Evolutionary conservation across 2,329 filamentous ascomycete species (phyloP).

Genomic region (Colletotrichum somersetense): DNA sequence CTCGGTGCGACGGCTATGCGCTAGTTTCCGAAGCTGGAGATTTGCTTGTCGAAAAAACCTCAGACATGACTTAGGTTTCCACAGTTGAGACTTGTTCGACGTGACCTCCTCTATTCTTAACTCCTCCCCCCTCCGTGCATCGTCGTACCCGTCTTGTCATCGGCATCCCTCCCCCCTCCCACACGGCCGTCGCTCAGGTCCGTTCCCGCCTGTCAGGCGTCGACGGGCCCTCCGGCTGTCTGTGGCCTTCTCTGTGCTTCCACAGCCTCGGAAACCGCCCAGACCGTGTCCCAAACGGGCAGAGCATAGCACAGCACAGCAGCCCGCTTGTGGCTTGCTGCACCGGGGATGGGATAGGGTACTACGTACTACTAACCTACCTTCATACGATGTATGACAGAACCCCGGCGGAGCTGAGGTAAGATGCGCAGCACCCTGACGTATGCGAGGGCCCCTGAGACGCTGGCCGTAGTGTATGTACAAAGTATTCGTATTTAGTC

Average conservation of each 20-base stretch:
- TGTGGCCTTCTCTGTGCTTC: constrained; percentile 41
- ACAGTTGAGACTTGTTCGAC: constrained; percentile 22
- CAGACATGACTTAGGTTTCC: constrained; percentile 22
- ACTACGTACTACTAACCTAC: too few species aligned
- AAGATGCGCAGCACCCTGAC: constrained; percentile 34
- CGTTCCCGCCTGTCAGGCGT: constrained; percentile 32
- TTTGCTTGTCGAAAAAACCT: constrained; percentile 1
- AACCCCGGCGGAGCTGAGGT: constrained; percentile 34
- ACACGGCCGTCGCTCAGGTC: constrained; percentile 17
- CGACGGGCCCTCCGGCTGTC: constrained; percentile 19
- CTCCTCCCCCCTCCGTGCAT: not conserved
- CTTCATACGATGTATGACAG: constrained; percentile 1
- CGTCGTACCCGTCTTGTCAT: constrained; percentile 28
- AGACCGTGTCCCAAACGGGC: constrained; percentile 31
- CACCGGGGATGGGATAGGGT: not conserved
- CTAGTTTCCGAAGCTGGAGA: constrained; percentile 11
- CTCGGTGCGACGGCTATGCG: constrained; percentile 10
- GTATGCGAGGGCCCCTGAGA: constrained; percentile 38
- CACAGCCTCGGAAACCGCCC: constrained; percentile 33
- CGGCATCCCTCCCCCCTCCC: not conserved
- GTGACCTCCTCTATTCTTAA: constrained; percentile 12
- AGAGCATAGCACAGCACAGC: constrained; percentile 14
- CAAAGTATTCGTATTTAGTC: too few species aligned
- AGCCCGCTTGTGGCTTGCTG: constrained; percentile 34
- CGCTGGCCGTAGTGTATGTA: not conserved